Evolutionary conservation across 1,139 yeast species (phyloP), one percentile per base, ranked within the genome.

Genomic region (Debaryomyces coudertii): DNA sequence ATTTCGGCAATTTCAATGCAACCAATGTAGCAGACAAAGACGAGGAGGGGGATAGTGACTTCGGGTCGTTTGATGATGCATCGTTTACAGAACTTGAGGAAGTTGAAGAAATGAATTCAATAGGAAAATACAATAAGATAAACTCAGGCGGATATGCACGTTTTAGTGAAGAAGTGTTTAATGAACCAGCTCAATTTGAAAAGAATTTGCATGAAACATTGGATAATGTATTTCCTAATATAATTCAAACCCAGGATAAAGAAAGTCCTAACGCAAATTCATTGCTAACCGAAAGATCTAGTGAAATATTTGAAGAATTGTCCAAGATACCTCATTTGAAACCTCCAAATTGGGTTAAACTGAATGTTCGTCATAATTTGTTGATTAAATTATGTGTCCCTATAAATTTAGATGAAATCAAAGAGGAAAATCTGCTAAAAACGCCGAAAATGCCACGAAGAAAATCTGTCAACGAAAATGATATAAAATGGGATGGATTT

Each of bases 351-450:
- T 85, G 90, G 90, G 70, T 71, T 29, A 71, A 73, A 46, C 80
- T 82, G 66, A 73, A 79, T 28, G 73, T 83, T 23, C 76, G 89
- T 35, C 79, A 83, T 53, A 73, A 76, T 51, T 61, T 85, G 40
- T 67, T 85, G 37, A 72, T 81, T 12, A 73, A 79, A 11, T 64
- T 83, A 35, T 87, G 87, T 0, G 74, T 83, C 7, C 87, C 87
- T 0, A 73, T 82, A 34, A 80, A 82, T 52, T 62, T 81, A 30
- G 86, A 82, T 56, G 82, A 79, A 51, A 49, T 11, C 44, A 49
- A 6, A 38, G 48, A 27, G 38, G 47, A 29, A 12, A 18, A 23
- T 16, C 27, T 34, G 12, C 29, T 11, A 22, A 48, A 39, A 41
- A 43, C 36, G 27, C 40, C 43, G 22, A 36, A 5, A 25, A 40